Evolutionary conservation across 345 rosid genomes (phyloP).

Genomic region (Orychophragmus violaceus): DNA sequence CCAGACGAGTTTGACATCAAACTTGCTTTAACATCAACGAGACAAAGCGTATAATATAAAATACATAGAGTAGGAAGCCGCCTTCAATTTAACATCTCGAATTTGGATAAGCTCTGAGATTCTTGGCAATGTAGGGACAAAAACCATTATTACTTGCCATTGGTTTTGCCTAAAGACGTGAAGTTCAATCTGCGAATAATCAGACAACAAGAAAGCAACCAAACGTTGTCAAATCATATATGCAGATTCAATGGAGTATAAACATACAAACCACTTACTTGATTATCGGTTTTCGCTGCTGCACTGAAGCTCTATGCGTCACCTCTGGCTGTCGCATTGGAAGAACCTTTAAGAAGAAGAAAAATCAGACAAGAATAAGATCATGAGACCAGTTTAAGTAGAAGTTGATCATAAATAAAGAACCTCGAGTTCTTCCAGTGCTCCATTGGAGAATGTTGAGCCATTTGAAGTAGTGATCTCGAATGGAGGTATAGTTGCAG

Average conservation of each 20-base stretch:
- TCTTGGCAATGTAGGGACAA: slow-evolving; percentile 7
- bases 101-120: not conserved
- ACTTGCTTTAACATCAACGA: not conserved
- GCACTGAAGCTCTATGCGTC: slow-evolving; percentile 36
- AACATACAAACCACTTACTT: slow-evolving; percentile 37
- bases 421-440: slow-evolving; percentile 93
- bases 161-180: slow-evolving; percentile 59
- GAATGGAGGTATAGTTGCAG: slow-evolving; percentile 22
- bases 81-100: not conserved
- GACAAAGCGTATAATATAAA: not conserved
- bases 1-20: slow-evolving; percentile 12
- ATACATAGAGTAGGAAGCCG: slow-evolving; percentile 12
- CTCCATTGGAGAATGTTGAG: slow-evolving; percentile 28
- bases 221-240: not conserved
- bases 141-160: slow-evolving; percentile 19
- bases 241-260: not conserved
- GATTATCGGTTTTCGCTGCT: slow-evolving; percentile 63
- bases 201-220: slow-evolving; percentile 6
- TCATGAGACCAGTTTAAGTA: not conserved
- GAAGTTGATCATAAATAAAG: not conserved
- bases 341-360: slow-evolving; percentile 38
- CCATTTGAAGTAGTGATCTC: slow-evolving; percentile 34
- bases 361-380: not conserved
- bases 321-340: slow-evolving; percentile 26
- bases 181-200: slow-evolving; percentile 60